A percentile compares a stretch with the other conserved stretches of the same genome.
Conservation (phyloP, 208 protist genomes). For the Trypanosoma mega region DNA sequence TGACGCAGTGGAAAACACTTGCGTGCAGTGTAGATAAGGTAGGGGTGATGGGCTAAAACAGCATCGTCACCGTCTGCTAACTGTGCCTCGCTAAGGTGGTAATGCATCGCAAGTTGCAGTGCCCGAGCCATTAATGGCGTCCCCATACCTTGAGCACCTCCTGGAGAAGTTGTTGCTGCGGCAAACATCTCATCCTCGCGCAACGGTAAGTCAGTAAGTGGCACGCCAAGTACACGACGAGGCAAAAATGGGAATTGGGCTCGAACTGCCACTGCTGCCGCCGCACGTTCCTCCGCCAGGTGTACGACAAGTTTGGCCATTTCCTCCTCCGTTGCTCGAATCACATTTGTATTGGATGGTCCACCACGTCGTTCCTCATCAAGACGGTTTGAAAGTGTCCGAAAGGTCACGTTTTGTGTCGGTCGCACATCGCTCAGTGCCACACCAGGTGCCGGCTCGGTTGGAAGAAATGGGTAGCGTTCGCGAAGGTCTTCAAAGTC, state of each 20-base stretch:
- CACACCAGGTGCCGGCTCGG: constrained; percentile 26
- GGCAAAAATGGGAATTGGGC: constrained; percentile 31
- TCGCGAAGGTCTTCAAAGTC: constrained; percentile 34
- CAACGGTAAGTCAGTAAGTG: constrained; percentile 25
- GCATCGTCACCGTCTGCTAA: constrained; percentile 32
- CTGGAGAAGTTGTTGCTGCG: not conserved
- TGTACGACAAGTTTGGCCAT: constrained; percentile 20
- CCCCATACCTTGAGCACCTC: constrained; percentile 3
- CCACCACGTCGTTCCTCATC: constrained; percentile 29
- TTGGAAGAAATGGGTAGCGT: constrained; percentile 37
- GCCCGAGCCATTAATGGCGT: constrained; percentile 1
- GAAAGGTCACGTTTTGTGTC: constrained; percentile 19
- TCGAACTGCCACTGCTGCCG: constrained; percentile 9
- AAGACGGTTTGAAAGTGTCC: constrained; percentile 29
- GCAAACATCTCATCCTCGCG: constrained; percentile 26
- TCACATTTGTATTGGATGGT: constrained; percentile 16
- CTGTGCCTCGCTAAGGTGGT: constrained; percentile 17
- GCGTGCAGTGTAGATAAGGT: constrained; percentile 42
- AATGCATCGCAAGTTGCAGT: constrained; percentile 3
- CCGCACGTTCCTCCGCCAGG: constrained; percentile 13
- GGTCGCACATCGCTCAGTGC: constrained; percentile 18
- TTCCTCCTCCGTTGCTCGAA: constrained; percentile 23
- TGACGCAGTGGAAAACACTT: constrained; percentile 46
- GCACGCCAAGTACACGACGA: constrained; percentile 26
- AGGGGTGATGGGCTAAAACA: constrained; percentile 30